Conservation (phyloP, 176 grass and related monocot genomes). For the Aegilops longissima region DNA sequence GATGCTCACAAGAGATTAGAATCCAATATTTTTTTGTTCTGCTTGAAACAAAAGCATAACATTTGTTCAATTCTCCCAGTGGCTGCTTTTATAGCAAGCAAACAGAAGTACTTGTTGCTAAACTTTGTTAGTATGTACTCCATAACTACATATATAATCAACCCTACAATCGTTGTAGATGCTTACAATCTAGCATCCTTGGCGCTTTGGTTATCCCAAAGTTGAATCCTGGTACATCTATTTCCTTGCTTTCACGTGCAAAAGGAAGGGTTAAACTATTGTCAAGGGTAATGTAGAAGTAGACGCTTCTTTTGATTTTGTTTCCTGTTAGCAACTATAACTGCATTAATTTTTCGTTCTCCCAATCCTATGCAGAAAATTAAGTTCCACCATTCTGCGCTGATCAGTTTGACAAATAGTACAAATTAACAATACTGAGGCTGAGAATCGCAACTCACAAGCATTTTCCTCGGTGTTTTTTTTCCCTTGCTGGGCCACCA, state of each 20-base stretch:
- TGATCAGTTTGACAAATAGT: neutral
- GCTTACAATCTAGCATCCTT: neutral
- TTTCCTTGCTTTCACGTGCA: neutral
- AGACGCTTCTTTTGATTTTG: neutral
- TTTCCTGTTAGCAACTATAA: slow-evolving; percentile 20
- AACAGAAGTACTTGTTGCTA: neutral
- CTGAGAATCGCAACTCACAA: neutral
- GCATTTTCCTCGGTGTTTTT: neutral
- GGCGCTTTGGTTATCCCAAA: neutral
- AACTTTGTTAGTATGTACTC: neutral
- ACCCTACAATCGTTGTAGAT: neutral
- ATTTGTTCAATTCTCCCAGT: neutral
- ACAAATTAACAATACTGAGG: neutral
- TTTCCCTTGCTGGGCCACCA: neutral
- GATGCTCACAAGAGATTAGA: slow-evolving; percentile 3
- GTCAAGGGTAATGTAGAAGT: neutral
- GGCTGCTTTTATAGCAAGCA: neutral
- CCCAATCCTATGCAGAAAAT: neutral
- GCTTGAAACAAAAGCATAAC: neutral
- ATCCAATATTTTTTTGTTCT: neutral
- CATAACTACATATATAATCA: neutral
- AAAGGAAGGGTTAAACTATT: slow-evolving; percentile 10
- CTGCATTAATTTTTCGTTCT: neutral
- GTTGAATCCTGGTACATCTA: neutral
- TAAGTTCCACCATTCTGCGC: neutral